Base-by-base conservation (phyloP, 768 basidiomycete genomes). In the Amanita brunnescens region DNA sequence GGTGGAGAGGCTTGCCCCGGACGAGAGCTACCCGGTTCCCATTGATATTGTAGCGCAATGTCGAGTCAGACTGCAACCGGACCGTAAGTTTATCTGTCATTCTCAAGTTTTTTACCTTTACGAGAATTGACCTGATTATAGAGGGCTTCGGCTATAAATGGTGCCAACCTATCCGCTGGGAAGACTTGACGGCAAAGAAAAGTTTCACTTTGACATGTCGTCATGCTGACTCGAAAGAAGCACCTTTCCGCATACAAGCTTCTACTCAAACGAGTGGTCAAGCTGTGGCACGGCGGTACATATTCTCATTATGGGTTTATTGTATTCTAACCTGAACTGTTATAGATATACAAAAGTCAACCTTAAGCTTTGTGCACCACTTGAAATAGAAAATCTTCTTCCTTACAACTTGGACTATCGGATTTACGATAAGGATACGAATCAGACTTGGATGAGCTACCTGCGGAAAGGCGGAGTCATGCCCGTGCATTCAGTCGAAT, bases 91-190 rank as follows among this genome's bases (percentile, higher is more conserved):
- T 5, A 12, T 34, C 34, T 18, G 34, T 47, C 37, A 32, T 29
- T 39, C n/a, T 33, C 24, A 35, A 26, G 20, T 12, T 26, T 8
- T 16, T 33, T 18, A 37, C 33, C 9, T 16, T 33, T 18, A 37
- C 33, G 40, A 59, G 20, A 57, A 16, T 39, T 33, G 9, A 42
- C 30, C 18, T 7, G 42, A 21, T 43, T 16, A 18, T 59, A 96
- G 94, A 91, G 66, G 96, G 96, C 13, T 97, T 98, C 61, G 93
- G 93, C 16, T 97, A 96, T 68, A 85, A 81, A 60, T 98, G 94
- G 94, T 93, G 88, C 41, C 68, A 78, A 39, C 80, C 92, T 2
- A 78, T 94, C 35, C 81, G 88, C 47, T 94, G 92, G 79, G 91
- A 96, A 58, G 93, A 96, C 57, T 71, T 99, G 1, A 70, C 93